These are phyloP conservation scores for Phylloporus arenicola DNA, from an alignment of 768 basidiomycete genomes.

Conservation along the genomic window DNA sequence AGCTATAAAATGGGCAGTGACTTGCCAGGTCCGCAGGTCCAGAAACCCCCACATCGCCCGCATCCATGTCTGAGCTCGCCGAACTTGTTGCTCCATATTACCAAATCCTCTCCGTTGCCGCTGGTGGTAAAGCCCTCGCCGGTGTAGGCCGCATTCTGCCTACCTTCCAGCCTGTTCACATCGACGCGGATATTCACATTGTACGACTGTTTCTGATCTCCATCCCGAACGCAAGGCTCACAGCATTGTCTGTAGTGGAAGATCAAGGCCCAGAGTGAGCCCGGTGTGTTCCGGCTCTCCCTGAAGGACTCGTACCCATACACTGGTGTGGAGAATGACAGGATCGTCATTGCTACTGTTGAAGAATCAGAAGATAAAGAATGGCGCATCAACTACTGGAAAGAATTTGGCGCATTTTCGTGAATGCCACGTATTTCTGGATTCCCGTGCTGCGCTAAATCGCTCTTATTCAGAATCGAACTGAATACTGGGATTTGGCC, in stretches of 20 bases:
- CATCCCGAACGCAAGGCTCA: background rate
- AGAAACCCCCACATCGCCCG: no score
- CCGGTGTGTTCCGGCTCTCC: background rate
- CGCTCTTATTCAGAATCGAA: background rate
- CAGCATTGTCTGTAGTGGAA: background rate
- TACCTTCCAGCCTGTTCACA: background rate
- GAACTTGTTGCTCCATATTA: background rate
- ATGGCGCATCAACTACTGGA: background rate
- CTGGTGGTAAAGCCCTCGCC: background rate
- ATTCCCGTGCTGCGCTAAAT: background rate
- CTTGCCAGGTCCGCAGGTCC: background rate
- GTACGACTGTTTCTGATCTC: background rate
- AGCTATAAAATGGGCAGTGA: background rate
- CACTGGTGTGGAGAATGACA: background rate
- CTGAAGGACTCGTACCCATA: no score
- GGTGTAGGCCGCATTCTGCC: no score
- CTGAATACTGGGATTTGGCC: background rate
- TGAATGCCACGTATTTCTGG: background rate
- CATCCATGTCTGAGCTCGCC: no score
- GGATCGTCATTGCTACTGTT: background rate
- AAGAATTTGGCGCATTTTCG: background rate
- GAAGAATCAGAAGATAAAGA: background rate
- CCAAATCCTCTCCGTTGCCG: background rate
- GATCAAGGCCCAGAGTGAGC: background rate
- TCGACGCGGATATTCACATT: background rate